Percentiles rank a stretch among this genome's conserved stretches.
Evolutionary conservation across 2,329 filamentous ascomycete species (phyloP).

Genomic region (Chalara sp.): DNA sequence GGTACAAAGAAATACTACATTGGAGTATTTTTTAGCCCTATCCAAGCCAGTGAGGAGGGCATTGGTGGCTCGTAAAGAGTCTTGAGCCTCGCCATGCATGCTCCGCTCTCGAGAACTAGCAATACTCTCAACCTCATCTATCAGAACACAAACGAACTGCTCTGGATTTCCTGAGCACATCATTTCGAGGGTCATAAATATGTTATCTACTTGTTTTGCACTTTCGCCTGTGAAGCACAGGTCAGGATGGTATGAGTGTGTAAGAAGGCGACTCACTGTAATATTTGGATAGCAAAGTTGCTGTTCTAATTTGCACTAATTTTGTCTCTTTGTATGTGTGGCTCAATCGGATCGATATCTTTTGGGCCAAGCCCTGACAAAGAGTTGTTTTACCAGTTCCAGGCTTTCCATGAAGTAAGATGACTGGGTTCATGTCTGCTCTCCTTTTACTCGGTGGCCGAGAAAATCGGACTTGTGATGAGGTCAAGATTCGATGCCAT

Average conservation of each 20-base stretch:
- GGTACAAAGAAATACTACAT: slow-evolving; percentile 24
- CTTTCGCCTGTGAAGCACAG: slow-evolving; percentile 15
- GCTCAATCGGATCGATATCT: slow-evolving; percentile 38
- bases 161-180: slow-evolving; percentile 18
- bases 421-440: slow-evolving; percentile 88
- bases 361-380: slow-evolving; percentile 84
- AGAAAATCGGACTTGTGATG: slow-evolving; percentile 16
- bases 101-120: slow-evolving; percentile 20
- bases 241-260: too few relatives aligned
- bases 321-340: slow-evolving; percentile 28
- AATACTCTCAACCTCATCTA: slow-evolving; percentile 29
- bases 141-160: slow-evolving; percentile 23
- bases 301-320: slow-evolving; percentile 39
- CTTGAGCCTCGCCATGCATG: slow-evolving; percentile 20
- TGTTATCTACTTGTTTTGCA: slow-evolving; percentile 33
- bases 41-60: slow-evolving; percentile 26
- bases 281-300: slow-evolving; percentile 38
- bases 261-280: slow-evolving; percentile 31
- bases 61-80: slow-evolving; percentile 26
- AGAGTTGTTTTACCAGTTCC: slow-evolving; percentile 91
- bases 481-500: not conserved
- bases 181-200: slow-evolving; percentile 33
- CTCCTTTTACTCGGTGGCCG: slow-evolving; percentile 54
- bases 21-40: slow-evolving; percentile 14
- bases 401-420: slow-evolving; percentile 84